Conservation (phyloP, 2,329 filamentous ascomycete genomes). For the Malbranchea zuffiana region DNA sequence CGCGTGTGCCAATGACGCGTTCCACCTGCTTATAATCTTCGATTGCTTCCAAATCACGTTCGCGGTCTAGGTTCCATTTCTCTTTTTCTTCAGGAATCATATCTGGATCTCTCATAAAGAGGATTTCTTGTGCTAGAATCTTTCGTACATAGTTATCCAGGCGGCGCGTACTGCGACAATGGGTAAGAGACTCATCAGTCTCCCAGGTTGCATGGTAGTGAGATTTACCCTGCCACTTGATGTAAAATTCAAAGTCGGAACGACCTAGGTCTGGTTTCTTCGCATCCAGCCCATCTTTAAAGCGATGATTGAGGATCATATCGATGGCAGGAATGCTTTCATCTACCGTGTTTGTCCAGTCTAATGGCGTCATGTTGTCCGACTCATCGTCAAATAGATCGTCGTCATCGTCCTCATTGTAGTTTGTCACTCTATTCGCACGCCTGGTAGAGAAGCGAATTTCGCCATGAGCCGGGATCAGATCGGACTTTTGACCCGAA, state of each 20-base stretch:
- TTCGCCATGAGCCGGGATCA: slow-evolving; percentile 58
- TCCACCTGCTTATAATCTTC: slow-evolving; percentile 89
- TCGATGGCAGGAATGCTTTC: slow-evolving; percentile 81
- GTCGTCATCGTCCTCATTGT: slow-evolving; percentile 56
- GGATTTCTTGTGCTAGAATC: slow-evolving; percentile 66
- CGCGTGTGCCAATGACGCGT: slow-evolving; percentile 73
- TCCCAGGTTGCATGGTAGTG: slow-evolving; percentile 97
- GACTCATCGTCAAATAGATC: slow-evolving; percentile 47
- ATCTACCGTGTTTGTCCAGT: slow-evolving; percentile 56
- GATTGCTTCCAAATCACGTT: slow-evolving; percentile 77
- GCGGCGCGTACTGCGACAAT: slow-evolving; percentile 74
- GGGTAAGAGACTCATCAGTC: slow-evolving; percentile 58
- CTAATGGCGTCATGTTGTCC: slow-evolving; percentile 54
- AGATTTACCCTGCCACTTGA: slow-evolving; percentile 96
- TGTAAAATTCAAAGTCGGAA: slow-evolving; percentile 77
- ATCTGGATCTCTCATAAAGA: slow-evolving; percentile 61
- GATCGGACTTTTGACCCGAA: slow-evolving; percentile 55
- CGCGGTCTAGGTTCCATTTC: slow-evolving; percentile 89
- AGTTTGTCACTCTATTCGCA: slow-evolving; percentile 61
- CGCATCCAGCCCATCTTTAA: slow-evolving; percentile 54
- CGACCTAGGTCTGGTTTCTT: slow-evolving; percentile 24
- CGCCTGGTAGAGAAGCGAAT: slow-evolving; percentile 86
- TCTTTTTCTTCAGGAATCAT: slow-evolving; percentile 76
- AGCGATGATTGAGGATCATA: slow-evolving; percentile 74
- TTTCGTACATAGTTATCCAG: slow-evolving; percentile 93